phyloP scores from a whole-genome alignment of 768 basidiomycete species.

The Leccinum boreale region DNA sequence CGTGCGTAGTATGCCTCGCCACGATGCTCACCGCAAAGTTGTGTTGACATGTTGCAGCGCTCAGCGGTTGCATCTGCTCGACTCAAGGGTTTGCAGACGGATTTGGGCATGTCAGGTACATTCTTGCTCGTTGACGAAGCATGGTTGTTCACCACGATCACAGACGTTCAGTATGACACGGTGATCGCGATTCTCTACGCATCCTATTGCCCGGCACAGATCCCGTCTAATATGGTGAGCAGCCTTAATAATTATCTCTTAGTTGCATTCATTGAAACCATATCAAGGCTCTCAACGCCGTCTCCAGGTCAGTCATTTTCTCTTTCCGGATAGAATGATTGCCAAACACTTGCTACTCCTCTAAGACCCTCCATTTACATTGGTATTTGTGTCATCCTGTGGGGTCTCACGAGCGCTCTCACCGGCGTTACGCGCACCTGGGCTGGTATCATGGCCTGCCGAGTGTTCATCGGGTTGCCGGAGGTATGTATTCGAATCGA shows the following conservation, averaged over 20 bases:
- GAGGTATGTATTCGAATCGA: neutral
- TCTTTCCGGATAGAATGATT: neutral
- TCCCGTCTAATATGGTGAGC: slow-evolving; percentile 16
- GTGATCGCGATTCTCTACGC: slow-evolving; percentile 54
- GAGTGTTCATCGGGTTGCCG: neutral
- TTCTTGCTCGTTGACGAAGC: neutral
- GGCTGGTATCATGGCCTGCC: neutral
- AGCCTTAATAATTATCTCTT: neutral
- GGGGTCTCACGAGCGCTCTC: neutral
- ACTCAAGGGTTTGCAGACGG: slow-evolving; percentile 48
- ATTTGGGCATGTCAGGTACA: slow-evolving; percentile 44
- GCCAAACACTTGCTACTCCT: neutral
- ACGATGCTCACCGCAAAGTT: neutral
- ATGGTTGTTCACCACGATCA: neutral
- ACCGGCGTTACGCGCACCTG: neutral
- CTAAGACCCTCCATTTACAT: slow-evolving; percentile 44
- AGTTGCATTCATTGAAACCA: neutral
- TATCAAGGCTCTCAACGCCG: slow-evolving; percentile 49
- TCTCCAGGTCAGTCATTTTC: slow-evolving; percentile 40
- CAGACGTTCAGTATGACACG: slow-evolving; percentile 54
- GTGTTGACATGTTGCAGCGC: slow-evolving; percentile 31
- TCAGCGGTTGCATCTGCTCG: slow-evolving; percentile 48
- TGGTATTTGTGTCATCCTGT: neutral
- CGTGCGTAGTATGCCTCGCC: slow-evolving; percentile 31
- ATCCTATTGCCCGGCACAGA: slow-evolving; percentile 62